Evolutionary conservation across 345 rosid species (phyloP).

Genomic region (Erodium maritimum): DNA sequence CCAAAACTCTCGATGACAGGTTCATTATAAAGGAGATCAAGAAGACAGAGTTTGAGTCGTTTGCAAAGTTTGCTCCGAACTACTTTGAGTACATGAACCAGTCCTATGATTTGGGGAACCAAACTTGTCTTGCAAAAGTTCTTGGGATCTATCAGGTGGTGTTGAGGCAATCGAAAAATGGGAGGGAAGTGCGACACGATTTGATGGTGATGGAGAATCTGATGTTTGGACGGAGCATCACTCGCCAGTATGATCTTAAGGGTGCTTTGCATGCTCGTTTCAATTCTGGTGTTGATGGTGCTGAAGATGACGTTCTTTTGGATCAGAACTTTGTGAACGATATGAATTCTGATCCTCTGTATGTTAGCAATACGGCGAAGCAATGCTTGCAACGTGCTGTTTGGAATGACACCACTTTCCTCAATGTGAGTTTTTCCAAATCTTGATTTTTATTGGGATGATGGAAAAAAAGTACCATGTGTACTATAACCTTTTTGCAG

Average conservation of each 20-base stretch:
- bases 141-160: slow-evolving; percentile 94
- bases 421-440: slow-evolving; percentile 49
- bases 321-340: slow-evolving; percentile 93
- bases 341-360: slow-evolving; percentile 85
- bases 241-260: slow-evolving; percentile 89
- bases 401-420: slow-evolving; percentile 91
- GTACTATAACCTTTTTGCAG: too few relatives aligned
- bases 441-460: not conserved
- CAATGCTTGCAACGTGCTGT: slow-evolving; percentile 69
- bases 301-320: slow-evolving; percentile 70
- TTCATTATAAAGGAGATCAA: slow-evolving; percentile 89
- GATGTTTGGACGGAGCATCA: slow-evolving; percentile 49
- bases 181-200: slow-evolving; percentile 77
- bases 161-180: slow-evolving; percentile 56
- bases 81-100: slow-evolving; percentile 78
- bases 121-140: slow-evolving; percentile 93
- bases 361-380: slow-evolving; percentile 68
- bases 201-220: slow-evolving; percentile 99
- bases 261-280: slow-evolving; percentile 80
- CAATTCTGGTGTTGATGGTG: slow-evolving; percentile 38
- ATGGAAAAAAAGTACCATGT: too few relatives aligned
- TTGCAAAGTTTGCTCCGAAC: slow-evolving; percentile 63
- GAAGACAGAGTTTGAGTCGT: slow-evolving; percentile 86
- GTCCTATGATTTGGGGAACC: slow-evolving; percentile 63
- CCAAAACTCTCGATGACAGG: slow-evolving; percentile 81